Percentiles rank a stretch among this genome's conserved stretches.
Conservation (phyloP, 2,329 filamentous ascomycete species). For the Fusarium dimerum region DNA sequence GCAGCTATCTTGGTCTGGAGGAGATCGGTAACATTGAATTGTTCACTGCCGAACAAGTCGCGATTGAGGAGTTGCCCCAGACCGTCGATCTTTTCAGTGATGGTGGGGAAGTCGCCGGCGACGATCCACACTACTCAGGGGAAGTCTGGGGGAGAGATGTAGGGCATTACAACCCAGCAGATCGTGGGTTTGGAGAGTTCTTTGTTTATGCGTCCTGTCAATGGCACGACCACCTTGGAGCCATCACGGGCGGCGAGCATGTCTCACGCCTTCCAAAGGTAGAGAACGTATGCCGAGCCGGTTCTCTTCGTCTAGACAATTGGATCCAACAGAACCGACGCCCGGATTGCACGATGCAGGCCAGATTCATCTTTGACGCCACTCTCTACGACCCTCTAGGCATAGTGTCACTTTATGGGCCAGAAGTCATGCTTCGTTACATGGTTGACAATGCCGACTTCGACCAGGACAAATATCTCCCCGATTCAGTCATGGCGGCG, state of each 20-base stretch:
- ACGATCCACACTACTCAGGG: constrained; percentile 27
- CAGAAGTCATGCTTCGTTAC: constrained; percentile 30
- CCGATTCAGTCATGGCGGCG: constrained; percentile 17
- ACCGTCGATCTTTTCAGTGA: constrained; percentile 25
- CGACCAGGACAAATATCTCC: constrained; percentile 1
- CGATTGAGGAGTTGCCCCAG: constrained; percentile 12
- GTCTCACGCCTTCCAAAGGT: constrained; percentile 20
- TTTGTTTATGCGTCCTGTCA: constrained; percentile 40
- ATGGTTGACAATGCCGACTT: constrained; percentile 12
- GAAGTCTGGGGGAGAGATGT: constrained; percentile 34
- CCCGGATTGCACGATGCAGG: constrained; percentile 31
- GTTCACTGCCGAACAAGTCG: constrained; percentile 30
- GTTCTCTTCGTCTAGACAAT: constrained; percentile 32
- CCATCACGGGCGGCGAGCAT: constrained; percentile 15
- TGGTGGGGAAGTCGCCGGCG: constrained; percentile 13
- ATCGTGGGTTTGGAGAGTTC: constrained; percentile 23
- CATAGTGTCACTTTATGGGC: constrained; percentile 36
- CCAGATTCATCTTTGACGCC: constrained; percentile 33
- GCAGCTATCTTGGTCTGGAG: constrained; percentile 26
- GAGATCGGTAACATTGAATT: constrained; percentile 30
- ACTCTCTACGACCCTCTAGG: constrained; percentile 36
- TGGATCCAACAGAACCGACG: constrained; percentile 35
- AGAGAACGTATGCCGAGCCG: constrained; percentile 24
- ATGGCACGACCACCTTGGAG: constrained; percentile 35
- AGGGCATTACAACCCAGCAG: constrained; percentile 25